These are phyloP conservation scores for Geranomyces variabilis DNA, from an alignment of 192 early-diverging fungal genomes.

Conservation along the genomic window DNA sequence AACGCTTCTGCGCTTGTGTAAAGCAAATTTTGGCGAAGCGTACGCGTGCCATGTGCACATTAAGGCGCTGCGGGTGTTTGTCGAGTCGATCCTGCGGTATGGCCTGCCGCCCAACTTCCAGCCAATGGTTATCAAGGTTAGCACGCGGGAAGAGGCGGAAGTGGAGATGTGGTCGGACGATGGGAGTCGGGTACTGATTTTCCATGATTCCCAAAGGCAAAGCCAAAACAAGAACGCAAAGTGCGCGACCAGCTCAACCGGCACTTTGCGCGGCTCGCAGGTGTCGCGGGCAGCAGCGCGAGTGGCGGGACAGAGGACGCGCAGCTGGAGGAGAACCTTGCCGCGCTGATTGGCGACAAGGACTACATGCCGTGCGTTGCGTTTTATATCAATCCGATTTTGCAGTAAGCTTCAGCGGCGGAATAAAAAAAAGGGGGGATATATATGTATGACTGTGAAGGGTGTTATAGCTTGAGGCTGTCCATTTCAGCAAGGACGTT, in stretches of 20 bases:
- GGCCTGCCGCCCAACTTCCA: constrained; percentile 96
- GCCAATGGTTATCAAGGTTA: constrained; percentile 70
- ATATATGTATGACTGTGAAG: too few relatives aligned
- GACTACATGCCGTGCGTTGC: constrained; percentile 90
- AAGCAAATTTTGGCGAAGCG: constrained; percentile 93
- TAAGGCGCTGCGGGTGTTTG: constrained; percentile 92
- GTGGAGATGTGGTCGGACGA: too few relatives aligned
- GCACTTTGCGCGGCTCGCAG: constrained; percentile 86
- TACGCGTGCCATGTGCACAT: constrained; percentile 92
- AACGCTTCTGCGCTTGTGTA: constrained; percentile 80
- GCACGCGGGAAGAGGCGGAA: constrained; percentile 2
- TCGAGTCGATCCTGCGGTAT: constrained; percentile 96
- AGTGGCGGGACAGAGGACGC: constrained; percentile 54
- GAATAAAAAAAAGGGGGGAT: too few relatives aligned
- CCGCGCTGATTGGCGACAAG: constrained; percentile 75
- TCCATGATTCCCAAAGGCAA: constrained; percentile 49
- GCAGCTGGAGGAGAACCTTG: constrained; percentile 83
- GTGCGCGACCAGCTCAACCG: constrained; percentile 73
- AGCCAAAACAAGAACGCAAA: constrained; percentile 80
- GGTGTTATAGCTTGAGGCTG: too few relatives aligned
- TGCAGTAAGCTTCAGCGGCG: background rate
- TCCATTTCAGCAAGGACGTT: too few relatives aligned
- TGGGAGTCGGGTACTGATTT: too few relatives aligned
- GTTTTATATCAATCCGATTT: constrained; percentile 64
- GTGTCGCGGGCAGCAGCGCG: constrained; percentile 50